Base-by-base conservation (phyloP, 345 rosid genomes). In the Populus euphratica region DNA sequence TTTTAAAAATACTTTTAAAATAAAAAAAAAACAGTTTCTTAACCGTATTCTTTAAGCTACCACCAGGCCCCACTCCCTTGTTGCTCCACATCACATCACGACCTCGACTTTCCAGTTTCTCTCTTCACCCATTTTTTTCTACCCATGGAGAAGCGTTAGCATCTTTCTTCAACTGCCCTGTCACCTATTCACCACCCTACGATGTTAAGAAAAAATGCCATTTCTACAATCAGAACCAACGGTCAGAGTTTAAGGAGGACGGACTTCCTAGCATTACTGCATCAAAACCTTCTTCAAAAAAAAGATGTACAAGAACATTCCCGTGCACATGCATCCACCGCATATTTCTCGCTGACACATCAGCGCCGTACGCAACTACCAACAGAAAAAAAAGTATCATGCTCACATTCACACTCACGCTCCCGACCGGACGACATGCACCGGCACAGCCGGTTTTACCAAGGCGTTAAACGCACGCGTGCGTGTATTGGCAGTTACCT, bases 281-380 rank as follows among this genome's bases (percentile, higher is more conserved):
- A 41, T 36, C 21, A 6, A 0, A 33, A 44, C 0, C 73, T 47
- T 7, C 8, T 27, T 39, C 33, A 41, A 41, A 5, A 8, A n/a
- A n/a, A 10, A 14, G 2, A 31, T 3, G 10, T n/a, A 54, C n/a
- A 65, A 66, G 61, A 75, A 86, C 81, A 85, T 83, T 87, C 85
- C 80, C 73, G 79, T 82, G 78, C 90, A 87, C 89, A 84, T 88
- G 87, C 88, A 80, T 82, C 72, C 76, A 79, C 79, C 88, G 81
- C 86, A 76, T 29, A 67, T 67, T 77, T 38, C 81, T 66, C 79
- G 36, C 78, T 75, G 63, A 70, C 83, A 82, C 83, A 80, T 74
- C 79, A 80, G 86, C 78, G 70, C 78, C 76, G 79, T 68, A 78
- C 78, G 67, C 73, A n/a, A n/a, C 73, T 17, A 23, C 39, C 70